Evolutionary conservation across 164 flowering plant species (phyloP).

Genomic region (Tinospora cordifolia): DNA sequence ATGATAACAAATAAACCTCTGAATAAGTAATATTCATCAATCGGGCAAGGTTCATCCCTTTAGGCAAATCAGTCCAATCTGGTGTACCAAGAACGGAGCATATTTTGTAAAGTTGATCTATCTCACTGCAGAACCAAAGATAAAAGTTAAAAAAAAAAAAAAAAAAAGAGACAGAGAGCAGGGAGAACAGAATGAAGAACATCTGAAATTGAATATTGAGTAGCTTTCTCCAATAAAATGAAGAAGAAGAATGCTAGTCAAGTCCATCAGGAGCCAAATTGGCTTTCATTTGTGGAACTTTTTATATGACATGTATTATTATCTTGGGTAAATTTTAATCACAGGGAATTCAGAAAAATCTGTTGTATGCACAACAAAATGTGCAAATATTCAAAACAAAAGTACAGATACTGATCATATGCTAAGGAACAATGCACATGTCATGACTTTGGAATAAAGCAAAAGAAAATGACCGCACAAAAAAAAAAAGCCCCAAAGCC

Average conservation of each 20-base stretch:
- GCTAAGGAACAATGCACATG: no score
- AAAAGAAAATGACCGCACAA: no score
- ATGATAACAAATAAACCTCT: conserved; percentile 24
- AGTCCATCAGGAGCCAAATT: not conserved
- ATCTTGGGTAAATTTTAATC: not conserved
- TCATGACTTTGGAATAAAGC: no score
- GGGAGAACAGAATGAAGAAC: not conserved
- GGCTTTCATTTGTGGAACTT: not conserved
- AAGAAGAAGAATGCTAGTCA: not conserved
- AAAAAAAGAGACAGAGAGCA: not conserved
- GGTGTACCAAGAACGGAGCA: conserved; percentile 69
- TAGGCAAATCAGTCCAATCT: conserved; percentile 51
- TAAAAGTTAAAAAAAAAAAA: no score
- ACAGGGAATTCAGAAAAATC: not conserved
- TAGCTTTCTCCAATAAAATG: not conserved
- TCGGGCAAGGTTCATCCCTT: conserved; percentile 39
- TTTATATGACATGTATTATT: not conserved
- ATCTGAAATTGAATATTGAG: not conserved
- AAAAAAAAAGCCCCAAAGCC: no score
- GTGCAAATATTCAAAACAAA: no score
- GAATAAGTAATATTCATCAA: conserved; percentile 31
- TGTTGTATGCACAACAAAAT: no score
- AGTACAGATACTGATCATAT: no score
- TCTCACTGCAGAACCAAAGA: conserved; percentile 44
- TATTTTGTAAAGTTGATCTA: conserved; percentile 74